phyloP scores from a whole-genome alignment of 306 rosid species.

The Herpetospermum pedunculosum region DNA sequence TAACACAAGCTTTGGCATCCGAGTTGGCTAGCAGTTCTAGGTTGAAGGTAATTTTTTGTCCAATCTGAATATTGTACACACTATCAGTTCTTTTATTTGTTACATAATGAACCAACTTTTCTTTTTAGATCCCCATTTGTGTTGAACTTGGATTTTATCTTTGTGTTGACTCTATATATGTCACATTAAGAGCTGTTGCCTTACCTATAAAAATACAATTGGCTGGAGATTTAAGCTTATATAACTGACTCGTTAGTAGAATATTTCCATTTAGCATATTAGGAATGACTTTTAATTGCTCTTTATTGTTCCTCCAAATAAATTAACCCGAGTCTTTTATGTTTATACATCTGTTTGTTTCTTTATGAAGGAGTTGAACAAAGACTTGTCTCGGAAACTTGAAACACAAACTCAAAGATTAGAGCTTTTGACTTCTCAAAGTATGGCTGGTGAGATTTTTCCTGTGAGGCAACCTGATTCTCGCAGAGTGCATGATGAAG shows the following conservation, averaged over 20 bases:
- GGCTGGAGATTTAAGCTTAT: neutral
- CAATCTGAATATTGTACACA: neutral
- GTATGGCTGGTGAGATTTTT: slow-evolving; percentile 53
- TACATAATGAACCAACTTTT: neutral
- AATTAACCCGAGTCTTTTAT: neutral
- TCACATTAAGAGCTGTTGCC: neutral
- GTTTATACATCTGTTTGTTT: neutral
- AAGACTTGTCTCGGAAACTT: slow-evolving; percentile 69
- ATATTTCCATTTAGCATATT: neutral
- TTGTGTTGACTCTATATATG: neutral
- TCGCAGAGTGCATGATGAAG: slow-evolving; percentile 33
- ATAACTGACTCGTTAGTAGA: neutral
- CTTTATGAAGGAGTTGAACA: slow-evolving; percentile 61
- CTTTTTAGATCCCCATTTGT: neutral
- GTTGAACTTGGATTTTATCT: neutral
- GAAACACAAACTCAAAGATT: slow-evolving; percentile 93
- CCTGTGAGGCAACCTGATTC: slow-evolving; percentile 43
- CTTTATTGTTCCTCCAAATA: neutral
- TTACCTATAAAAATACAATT: neutral
- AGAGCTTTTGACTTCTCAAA: slow-evolving; percentile 87
- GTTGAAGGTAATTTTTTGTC: slow-evolving; percentile 50
- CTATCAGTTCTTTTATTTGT: neutral
- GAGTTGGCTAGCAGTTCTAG: slow-evolving; percentile 69
- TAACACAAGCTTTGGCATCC: slow-evolving; percentile 55
- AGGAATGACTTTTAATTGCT: neutral